phyloP scores from a whole-genome alignment of 208 protist species.

The Jaenimonas drosophilae region DNA sequence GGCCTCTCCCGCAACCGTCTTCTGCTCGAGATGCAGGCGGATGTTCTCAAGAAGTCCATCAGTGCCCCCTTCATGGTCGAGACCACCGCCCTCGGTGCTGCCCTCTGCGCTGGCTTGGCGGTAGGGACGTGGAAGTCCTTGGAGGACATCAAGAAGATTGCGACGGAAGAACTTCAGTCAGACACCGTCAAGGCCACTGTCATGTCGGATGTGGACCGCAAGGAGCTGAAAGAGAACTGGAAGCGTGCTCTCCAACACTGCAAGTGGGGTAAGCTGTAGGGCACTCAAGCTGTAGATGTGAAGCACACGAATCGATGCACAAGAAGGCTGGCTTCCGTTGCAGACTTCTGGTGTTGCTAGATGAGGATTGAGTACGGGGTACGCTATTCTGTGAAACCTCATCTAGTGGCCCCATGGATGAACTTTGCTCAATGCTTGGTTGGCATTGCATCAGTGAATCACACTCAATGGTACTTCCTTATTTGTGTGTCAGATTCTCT shows the following conservation, averaged over 20 bases:
- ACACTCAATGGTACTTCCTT: no score
- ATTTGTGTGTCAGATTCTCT: no score
- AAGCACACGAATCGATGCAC: neutral
- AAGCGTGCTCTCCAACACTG: conserved; percentile 29
- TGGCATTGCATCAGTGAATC: no score
- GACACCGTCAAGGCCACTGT: conserved; percentile 19
- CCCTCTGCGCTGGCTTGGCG: conserved; percentile 62
- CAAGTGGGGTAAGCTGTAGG: conserved; percentile 65
- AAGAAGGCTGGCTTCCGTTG: no score
- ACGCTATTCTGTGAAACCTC: no score
- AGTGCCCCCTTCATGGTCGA: conserved; percentile 55
- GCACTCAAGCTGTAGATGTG: neutral
- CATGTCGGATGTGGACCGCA: conserved; percentile 12
- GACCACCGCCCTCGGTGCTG: conserved; percentile 70
- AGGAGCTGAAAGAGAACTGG: conserved; percentile 33
- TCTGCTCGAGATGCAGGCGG: conserved; percentile 94
- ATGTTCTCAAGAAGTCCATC: conserved; percentile 71
- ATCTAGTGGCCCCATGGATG: no score
- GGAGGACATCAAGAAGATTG: conserved; percentile 27
- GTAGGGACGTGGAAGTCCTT: conserved; percentile 51
- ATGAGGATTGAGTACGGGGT: no score
- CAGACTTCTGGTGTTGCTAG: no score
- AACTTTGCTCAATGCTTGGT: no score
- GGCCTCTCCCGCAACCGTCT: conserved; percentile 88
- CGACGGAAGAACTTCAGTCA: conserved; percentile 13